phyloP scores from a whole-genome alignment of 345 rosid species.

The Physaria fendleri region DNA sequence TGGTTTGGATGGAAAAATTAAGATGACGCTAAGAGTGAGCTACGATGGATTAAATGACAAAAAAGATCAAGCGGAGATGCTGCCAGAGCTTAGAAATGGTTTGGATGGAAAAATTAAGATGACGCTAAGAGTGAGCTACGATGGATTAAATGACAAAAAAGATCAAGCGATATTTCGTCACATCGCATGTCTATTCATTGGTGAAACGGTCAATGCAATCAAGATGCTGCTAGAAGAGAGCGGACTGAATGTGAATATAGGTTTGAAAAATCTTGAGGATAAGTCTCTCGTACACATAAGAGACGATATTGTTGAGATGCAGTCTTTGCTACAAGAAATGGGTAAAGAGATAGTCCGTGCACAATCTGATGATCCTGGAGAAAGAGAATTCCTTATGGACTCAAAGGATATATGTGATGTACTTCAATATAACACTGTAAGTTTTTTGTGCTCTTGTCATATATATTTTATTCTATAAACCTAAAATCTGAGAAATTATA shows the following conservation, averaged over 20 bases:
- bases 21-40: conserved; percentile 8
- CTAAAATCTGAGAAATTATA: too few relatives aligned
- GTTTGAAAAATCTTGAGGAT: background rate
- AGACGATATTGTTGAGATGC: too few relatives aligned
- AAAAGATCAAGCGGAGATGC: background rate
- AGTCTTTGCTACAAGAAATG: too few relatives aligned
- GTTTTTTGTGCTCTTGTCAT: background rate
- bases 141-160: conserved; percentile 4
- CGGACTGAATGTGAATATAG: background rate
- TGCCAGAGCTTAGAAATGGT: background rate
- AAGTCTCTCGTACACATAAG: too few relatives aligned
- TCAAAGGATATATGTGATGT: too few relatives aligned
- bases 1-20: background rate
- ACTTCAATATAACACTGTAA: too few relatives aligned
- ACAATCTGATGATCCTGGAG: too few relatives aligned
- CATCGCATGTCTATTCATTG: conserved; percentile 28
- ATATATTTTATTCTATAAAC: too few relatives aligned
- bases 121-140: conserved; percentile 20
- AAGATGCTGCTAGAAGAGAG: background rate
- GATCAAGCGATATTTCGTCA: conserved; percentile 26
- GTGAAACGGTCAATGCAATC: background rate
- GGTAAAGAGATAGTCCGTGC: too few relatives aligned
- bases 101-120: background rate
- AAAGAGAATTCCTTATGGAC: too few relatives aligned
- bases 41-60: conserved; percentile 15